phyloP scores from a whole-genome alignment of 179 eudicot species.

The Silene vulgaris region DNA sequence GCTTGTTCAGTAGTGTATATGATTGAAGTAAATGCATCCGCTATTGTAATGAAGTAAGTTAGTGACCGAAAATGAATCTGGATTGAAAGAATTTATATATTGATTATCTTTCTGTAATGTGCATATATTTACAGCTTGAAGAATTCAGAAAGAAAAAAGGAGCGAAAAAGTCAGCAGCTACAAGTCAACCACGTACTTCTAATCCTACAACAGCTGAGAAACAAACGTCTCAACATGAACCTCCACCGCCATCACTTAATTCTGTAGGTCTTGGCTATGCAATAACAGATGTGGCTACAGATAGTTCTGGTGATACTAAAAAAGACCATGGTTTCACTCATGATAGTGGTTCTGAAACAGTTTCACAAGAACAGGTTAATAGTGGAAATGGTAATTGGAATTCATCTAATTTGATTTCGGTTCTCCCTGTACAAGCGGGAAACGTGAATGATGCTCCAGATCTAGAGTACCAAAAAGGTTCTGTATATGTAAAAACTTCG shows the following conservation, averaged over 20 bases:
- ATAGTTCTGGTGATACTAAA: constrained; percentile 26
- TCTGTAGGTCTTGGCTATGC: constrained; percentile 38
- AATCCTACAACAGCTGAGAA: constrained; percentile 32
- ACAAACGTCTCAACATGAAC: constrained; percentile 39
- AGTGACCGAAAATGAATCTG: background rate
- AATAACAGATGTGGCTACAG: constrained; percentile 26
- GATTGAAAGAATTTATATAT: background rate
- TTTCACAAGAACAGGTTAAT: constrained; percentile 22
- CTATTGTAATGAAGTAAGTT: background rate
- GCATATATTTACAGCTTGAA: constrained; percentile 56
- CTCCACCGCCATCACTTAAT: constrained; percentile 26
- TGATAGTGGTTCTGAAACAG: constrained; percentile 29
- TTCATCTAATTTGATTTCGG: constrained; percentile 31
- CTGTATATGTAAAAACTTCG: constrained; percentile 19
- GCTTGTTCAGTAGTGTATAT: background rate
- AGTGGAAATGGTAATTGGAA: constrained; percentile 26
- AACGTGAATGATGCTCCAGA: constrained; percentile 24
- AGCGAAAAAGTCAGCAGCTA: constrained; percentile 51
- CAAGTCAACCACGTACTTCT: constrained; percentile 32
- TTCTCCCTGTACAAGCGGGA: constrained; percentile 32
- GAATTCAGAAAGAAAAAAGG: constrained; percentile 88
- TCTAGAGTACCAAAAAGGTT: constrained; percentile 25
- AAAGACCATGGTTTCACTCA: constrained; percentile 26
- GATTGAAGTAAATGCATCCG: background rate
- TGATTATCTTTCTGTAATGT: background rate